Conservation (phyloP, 2,329 filamentous ascomycete genomes). For the Nigrograna mackinnonii region DNA sequence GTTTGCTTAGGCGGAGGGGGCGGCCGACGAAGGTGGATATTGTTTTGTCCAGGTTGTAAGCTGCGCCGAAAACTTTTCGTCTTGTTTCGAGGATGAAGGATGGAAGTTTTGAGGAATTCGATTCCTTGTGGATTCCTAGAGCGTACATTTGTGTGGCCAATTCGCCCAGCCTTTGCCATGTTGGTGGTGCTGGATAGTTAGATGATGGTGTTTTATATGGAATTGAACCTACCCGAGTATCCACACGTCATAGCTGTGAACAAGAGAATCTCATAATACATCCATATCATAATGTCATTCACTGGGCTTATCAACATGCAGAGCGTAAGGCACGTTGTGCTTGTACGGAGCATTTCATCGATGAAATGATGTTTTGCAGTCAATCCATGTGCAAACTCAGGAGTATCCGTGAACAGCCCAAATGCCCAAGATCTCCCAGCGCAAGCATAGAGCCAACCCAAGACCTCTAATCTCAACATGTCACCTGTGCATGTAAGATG, state of each 20-base stretch:
- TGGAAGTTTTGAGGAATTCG: slow-evolving; percentile 23
- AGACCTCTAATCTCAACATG: slow-evolving; percentile 42
- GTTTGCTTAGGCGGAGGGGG: slow-evolving; percentile 31
- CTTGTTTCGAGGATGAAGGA: slow-evolving; percentile 32
- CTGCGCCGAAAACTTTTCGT: slow-evolving; percentile 27
- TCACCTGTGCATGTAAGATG: slow-evolving; percentile 42
- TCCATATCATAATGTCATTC: slow-evolving; percentile 42
- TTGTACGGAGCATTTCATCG: slow-evolving; percentile 36
- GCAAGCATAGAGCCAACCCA: slow-evolving; percentile 41
- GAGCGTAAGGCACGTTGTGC: slow-evolving; percentile 41
- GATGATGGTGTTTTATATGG: slow-evolving; percentile 1
- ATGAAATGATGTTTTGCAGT: slow-evolving; percentile 22
- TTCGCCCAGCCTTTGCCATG: slow-evolving; percentile 36
- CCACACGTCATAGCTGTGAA: slow-evolving; percentile 41
- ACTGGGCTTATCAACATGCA: slow-evolving; percentile 42
- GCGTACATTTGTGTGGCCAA: slow-evolving; percentile 33
- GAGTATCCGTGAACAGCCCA: slow-evolving; percentile 22
- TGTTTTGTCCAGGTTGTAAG: slow-evolving; percentile 35
- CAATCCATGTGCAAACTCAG: slow-evolving; percentile 19
- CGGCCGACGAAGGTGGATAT: slow-evolving; percentile 39
- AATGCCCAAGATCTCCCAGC: slow-evolving; percentile 39
- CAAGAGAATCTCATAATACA: slow-evolving; percentile 40
- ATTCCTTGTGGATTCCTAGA: slow-evolving; percentile 35
- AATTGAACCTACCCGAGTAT: slow-evolving; percentile 38
- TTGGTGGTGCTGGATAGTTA: slow-evolving; percentile 11